These are phyloP conservation scores for Colletotrichum graminicola DNA, from an alignment of 2,329 filamentous ascomycete species.

Conservation along the genomic window DNA sequence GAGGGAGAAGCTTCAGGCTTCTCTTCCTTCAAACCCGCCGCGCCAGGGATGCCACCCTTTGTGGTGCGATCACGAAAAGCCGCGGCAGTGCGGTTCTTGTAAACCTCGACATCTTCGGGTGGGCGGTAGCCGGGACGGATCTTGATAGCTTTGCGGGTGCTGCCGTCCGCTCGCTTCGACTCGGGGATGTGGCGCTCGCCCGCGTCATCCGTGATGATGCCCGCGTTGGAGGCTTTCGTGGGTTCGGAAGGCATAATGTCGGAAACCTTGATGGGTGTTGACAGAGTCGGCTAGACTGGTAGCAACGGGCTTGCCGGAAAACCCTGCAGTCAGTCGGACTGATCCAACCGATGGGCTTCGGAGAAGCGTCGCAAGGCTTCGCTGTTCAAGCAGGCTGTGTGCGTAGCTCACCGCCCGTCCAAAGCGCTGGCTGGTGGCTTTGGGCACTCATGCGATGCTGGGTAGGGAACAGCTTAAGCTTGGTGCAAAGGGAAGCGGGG, in stretches of 20 bases:
- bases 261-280: not conserved
- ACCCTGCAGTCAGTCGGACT: not conserved
- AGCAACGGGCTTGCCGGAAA: not conserved
- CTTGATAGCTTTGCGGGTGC: conserved; percentile 92
- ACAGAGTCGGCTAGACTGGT: not conserved
- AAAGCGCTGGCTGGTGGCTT: conserved; percentile 18
- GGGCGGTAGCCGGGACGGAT: conserved; percentile 94
- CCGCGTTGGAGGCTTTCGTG: conserved; percentile 68
- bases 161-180: conserved; percentile 87
- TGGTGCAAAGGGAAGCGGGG: not conserved
- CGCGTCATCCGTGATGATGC: conserved; percentile 80
- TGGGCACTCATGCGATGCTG: conserved; percentile 10
- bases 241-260: conserved; percentile 52
- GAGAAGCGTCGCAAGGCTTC: conserved; percentile 3
- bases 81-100: conserved; percentile 92
- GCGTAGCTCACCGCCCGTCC: conserved; percentile 15
- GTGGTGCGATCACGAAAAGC: conserved; percentile 81
- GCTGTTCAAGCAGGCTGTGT: conserved; percentile 11
- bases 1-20: conserved; percentile 59
- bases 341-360: conserved; percentile 15
- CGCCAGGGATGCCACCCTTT: conserved; percentile 77
- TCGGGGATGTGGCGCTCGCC: conserved; percentile 92
- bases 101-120: conserved; percentile 94
- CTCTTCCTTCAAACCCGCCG: conserved; percentile 68
- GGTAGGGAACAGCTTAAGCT: conserved; percentile 20